These are phyloP conservation scores for Papiliotrema laurentii DNA, from an alignment of 1,284 basidiomycete genomes.

Conservation along the genomic window DNA sequence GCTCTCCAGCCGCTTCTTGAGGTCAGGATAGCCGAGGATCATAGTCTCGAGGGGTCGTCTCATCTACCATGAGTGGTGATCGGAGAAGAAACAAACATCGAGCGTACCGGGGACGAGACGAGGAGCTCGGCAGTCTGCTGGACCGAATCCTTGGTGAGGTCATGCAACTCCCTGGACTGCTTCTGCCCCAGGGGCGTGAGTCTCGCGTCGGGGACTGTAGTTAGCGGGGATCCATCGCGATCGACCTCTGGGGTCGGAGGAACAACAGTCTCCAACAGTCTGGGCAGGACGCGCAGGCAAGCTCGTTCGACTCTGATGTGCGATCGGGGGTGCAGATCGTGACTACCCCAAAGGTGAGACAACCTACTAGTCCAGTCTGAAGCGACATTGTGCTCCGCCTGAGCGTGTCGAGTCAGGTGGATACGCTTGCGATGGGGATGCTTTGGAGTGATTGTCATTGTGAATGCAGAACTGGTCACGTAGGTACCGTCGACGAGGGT, in stretches of 20 bases:
- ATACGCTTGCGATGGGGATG: too few relatives aligned
- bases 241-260: background rate
- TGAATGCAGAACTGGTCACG: too few relatives aligned
- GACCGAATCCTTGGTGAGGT: conserved; percentile 30
- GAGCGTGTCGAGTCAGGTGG: conserved; percentile 46
- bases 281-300: too few relatives aligned
- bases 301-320: too few relatives aligned
- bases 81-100: background rate
- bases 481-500: too few relatives aligned
- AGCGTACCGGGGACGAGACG: conserved; percentile 35
- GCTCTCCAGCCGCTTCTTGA: conserved; percentile 30
- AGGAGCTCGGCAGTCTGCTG: conserved; percentile 42
- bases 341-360: background rate
- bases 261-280: background rate
- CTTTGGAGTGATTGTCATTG: too few relatives aligned
- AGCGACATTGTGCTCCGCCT: conserved; percentile 46
- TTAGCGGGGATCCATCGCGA: background rate
- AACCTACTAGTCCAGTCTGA: conserved; percentile 43
- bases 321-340: background rate
- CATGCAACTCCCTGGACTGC: conserved; percentile 34
- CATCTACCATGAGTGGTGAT: conserved; percentile 20
- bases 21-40: conserved; percentile 36
- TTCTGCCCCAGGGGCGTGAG: conserved; percentile 41
- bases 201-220: conserved; percentile 41
- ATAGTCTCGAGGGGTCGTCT: conserved; percentile 46